phyloP scores from a whole-genome alignment of 139 green algal genomes.

The Coccomyxa sp. region DNA sequence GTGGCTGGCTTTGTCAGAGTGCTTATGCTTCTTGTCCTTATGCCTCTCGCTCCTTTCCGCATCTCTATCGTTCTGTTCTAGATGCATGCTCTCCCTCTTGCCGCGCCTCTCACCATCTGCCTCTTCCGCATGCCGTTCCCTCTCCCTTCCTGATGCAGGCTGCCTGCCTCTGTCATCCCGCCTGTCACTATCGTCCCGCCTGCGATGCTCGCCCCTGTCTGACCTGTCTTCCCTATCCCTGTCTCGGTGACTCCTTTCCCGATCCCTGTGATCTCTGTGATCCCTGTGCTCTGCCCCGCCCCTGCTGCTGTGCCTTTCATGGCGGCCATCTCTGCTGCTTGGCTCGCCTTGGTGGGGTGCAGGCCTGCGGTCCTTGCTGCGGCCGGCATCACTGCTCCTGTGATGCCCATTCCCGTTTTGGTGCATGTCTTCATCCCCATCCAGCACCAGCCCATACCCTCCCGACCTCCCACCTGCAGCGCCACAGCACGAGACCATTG shows the following conservation, averaged over 20 bases:
- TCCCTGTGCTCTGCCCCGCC: not conserved
- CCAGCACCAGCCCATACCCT: slow-evolving; percentile 5
- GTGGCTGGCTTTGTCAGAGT: no score
- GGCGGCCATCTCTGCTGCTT: not conserved
- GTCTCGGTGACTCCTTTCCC: slow-evolving; percentile 4
- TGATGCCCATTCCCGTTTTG: not conserved
- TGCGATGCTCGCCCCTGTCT: not conserved
- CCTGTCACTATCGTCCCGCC: not conserved
- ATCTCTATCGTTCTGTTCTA: not conserved
- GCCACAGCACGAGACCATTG: not conserved
- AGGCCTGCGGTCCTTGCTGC: not conserved
- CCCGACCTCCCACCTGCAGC: not conserved
- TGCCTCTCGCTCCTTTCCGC: not conserved
- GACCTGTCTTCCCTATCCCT: not conserved
- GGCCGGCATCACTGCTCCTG: not conserved
- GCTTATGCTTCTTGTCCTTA: no score
- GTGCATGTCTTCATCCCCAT: not conserved
- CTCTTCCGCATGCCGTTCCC: not conserved
- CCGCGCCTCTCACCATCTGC: not conserved
- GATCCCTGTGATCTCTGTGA: not conserved
- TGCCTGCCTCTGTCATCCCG: not conserved
- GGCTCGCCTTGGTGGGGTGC: not conserved
- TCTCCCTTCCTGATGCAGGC: not conserved
- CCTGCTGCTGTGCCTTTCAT: not conserved
- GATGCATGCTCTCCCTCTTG: slow-evolving; percentile 3